Evolutionary conservation across 2,329 filamentous ascomycete genomes (phyloP), one percentile per base, ranked within the genome.

Genomic region (Alternaria infectoria): DNA sequence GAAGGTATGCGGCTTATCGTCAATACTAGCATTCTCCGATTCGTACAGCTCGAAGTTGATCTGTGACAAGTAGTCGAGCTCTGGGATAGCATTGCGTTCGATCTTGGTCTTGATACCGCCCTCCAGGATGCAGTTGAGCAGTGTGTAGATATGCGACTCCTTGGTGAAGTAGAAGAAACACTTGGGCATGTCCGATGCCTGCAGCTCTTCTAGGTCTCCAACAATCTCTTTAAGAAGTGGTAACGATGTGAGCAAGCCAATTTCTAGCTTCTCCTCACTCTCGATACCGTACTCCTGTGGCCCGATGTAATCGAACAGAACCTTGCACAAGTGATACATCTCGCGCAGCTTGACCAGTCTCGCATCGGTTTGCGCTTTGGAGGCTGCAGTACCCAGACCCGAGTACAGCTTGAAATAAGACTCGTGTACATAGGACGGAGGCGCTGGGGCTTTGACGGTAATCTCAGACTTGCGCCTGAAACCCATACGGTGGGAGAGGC

Each of bases 141-240:
- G 87, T 6, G 96, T 99, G 83, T 99, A 99, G 67, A 99, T 97
- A 79, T 99, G 96, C 1, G 93, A 97, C 81, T 99, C 96, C 81
- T 99, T 99, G 67, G 96, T 99, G 81, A 99, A 99, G 83, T 99
- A 99, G 81, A 98, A 93, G 84, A 98, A 98, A 2, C 91, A 95
- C 78, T 97, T 97, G 47, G 94, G 93, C 69, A 96, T 92, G 57
- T 95, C 91, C 0, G 93, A 96, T 4, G 96, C 95, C 81, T 99
- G 96, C 80, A 98, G 93, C 81, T 98, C 94, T 82, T 99, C 96
- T 3, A 99, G 86, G 74, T 99, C 95, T 75, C 94, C 91, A 7
- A 99, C 96, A 72, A 99, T 97, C 81, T 99, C 96, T 79, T 96
- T 96, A 49, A 99, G 88, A 15, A 99, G 85, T 3, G 96, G 96